Evolutionary conservation across 2,329 filamentous ascomycete genomes (phyloP).

Genomic region (Fusarium mangiferae): DNA sequence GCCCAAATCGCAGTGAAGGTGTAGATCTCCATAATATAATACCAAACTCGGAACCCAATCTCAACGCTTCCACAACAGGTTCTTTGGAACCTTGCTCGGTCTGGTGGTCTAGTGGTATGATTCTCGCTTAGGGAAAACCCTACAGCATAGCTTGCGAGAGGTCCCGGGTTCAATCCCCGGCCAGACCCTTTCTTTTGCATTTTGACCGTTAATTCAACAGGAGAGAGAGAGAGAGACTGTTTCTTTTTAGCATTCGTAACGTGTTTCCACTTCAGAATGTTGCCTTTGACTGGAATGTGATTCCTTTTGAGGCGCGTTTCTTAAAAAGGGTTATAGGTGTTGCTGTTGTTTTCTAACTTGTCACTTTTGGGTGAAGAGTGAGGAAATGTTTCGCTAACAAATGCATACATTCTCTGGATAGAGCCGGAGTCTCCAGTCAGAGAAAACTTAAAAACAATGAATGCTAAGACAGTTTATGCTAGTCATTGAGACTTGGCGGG

Average conservation of each 20-base stretch:
- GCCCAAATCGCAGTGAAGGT: neutral
- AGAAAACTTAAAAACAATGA: accelerated
- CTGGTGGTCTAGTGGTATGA: slow-evolving; percentile 75
- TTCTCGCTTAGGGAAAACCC: slow-evolving; percentile 73
- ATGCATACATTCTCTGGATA: neutral
- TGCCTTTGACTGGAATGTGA: too few species aligned
- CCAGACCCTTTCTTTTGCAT: slow-evolving; percentile 45
- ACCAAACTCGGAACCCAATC: accelerated
- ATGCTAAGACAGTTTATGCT: accelerated
- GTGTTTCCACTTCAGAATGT: accelerated
- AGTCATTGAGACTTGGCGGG: too few species aligned
- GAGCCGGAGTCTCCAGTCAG: neutral
- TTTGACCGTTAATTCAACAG: accelerated
- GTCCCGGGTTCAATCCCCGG: slow-evolving; percentile 60
- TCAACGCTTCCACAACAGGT: neutral
- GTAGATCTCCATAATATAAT: neutral
- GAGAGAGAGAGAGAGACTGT: too few species aligned
- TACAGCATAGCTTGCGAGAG: slow-evolving; percentile 54
- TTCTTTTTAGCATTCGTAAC: neutral
- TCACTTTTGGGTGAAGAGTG: neutral
- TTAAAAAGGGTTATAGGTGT: too few species aligned
- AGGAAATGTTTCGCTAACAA: neutral
- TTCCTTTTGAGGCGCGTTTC: too few species aligned
- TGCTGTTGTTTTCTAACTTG: too few species aligned
- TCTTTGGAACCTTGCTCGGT: slow-evolving; percentile 40